Evolutionary conservation across 768 basidiomycete species (phyloP), one percentile per base, ranked within the genome.

Genomic region (Psilocybe sp.): DNA sequence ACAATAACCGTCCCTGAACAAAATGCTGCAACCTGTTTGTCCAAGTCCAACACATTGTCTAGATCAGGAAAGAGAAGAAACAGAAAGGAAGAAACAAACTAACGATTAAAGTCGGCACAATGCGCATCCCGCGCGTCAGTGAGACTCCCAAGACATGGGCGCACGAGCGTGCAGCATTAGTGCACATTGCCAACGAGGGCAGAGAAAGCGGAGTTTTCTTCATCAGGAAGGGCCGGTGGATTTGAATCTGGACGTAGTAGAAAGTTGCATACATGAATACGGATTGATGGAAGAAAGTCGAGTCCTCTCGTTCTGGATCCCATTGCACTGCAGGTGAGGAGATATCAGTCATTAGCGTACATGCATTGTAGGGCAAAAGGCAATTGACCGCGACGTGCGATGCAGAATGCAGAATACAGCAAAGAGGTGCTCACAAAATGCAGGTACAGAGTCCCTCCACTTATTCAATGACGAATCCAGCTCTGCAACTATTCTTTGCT

Each of bases 81-180:
- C 1, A 8, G 14, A 8, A 40, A 19, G 19, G 38, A 14, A 39
- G 23, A 14, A 40, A 44, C 31, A 36, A 4, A 52, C 53, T 2
- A 47, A 40, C 20, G 57, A 50, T 41, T 34, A 46, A 38, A 35
- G 44, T 41, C 46, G 40, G 46, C 35, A 39, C 16, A 35, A 42
- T 18, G 14, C 41, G 50, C 15, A 44, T 51, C 6, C 44, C 63
- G 9, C 74, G 66, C 36, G 58, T 66, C 35, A 73, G 67, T 38
- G 76, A 73, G 5, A 74, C 68, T 50, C 87, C 87, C 40, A 86
- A 64, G 23, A 92, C 72, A 49, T 86, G 87, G n/a, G 76, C 78
- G 50, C 80, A 85, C 0, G 85, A 84, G 2, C 90, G 74, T 1
- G 90, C 87, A 1, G 92, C 82, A 50, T 89, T 74, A 32, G 84